phyloP scores from a whole-genome alignment of 495 filamentous ascomycete genomes.

The Penicillium parvum region DNA sequence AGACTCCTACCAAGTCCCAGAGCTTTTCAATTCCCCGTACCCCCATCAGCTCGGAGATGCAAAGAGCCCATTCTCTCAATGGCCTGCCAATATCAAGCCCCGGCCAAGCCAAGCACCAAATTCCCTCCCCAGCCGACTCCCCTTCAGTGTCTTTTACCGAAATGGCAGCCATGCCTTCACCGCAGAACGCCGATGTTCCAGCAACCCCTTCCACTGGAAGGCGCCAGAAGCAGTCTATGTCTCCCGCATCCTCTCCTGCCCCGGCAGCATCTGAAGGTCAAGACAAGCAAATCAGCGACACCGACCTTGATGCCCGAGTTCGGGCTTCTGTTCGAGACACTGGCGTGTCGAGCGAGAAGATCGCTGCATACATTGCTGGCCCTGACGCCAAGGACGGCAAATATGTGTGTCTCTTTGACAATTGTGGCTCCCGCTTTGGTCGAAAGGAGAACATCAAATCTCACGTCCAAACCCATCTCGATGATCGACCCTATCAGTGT shows the following conservation, averaged over 20 bases:
- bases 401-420: constrained; percentile 79
- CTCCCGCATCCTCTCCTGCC: constrained; percentile 25
- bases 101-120: constrained; percentile 33
- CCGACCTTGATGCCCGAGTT: constrained; percentile 44
- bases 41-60: constrained; percentile 39
- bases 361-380: constrained; percentile 76
- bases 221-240: constrained; percentile 4
- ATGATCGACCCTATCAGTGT: constrained; percentile 89
- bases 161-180: constrained; percentile 41
- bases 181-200: constrained; percentile 27
- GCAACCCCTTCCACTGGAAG: constrained; percentile 22
- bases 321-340: constrained; percentile 60
- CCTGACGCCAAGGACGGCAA: constrained; percentile 68
- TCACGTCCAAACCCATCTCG: constrained; percentile 95
- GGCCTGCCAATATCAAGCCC: constrained; percentile 34
- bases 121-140: constrained; percentile 50
- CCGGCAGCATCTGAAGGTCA: constrained; percentile 32
- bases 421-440: constrained; percentile 80
- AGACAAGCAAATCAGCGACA: constrained; percentile 41
- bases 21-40: constrained; percentile 33
- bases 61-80: constrained; percentile 45
- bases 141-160: constrained; percentile 45
- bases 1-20: constrained; percentile 32
- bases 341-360: constrained; percentile 81
- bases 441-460: constrained; percentile 97